Conservation (phyloP, 2,329 filamentous ascomycete species). For the Cercospora beticola region DNA sequence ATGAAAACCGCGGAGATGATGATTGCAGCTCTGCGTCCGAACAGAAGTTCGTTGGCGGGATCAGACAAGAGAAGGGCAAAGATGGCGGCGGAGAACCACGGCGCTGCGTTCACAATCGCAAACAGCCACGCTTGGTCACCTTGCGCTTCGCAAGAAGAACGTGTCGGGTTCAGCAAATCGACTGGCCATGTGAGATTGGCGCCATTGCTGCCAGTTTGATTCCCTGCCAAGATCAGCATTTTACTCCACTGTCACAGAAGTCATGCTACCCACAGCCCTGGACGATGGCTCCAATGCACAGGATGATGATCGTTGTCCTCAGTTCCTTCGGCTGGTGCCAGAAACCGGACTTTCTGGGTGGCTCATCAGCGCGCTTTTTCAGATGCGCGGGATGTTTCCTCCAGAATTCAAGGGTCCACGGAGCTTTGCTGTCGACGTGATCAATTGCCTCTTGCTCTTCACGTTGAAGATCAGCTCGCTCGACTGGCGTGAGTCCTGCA, state of each 20-base stretch:
- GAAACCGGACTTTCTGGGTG: conserved; percentile 19
- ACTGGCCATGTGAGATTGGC: conserved; percentile 39
- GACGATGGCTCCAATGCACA: conserved; percentile 38
- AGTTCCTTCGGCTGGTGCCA: conserved; percentile 37
- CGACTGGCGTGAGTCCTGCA: conserved; percentile 20
- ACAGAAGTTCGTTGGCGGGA: conserved; percentile 37
- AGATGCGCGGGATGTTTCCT: not conserved
- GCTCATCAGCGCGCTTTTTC: not conserved
- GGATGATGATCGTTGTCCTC: conserved; percentile 35
- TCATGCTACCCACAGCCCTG: conserved; percentile 29
- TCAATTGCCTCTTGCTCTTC: conserved; percentile 1
- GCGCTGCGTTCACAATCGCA: conserved; percentile 36
- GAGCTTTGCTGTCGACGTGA: conserved; percentile 2
- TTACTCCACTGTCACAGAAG: no score
- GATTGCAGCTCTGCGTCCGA: conserved; percentile 34
- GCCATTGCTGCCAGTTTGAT: conserved; percentile 37
- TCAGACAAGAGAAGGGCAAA: conserved; percentile 34
- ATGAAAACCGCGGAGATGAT: conserved; percentile 35
- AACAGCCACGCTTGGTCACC: conserved; percentile 32
- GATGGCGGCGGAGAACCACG: conserved; percentile 37
- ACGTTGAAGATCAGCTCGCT: conserved; percentile 1
- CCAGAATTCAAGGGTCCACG: conserved; percentile 6
- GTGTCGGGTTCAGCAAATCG: not conserved
- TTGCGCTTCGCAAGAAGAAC: not conserved
- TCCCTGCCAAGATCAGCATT: conserved; percentile 24